phyloP scores from a whole-genome alignment of 2,329 filamentous ascomycete genomes.

The Pseudogymnoascus sp. region DNA sequence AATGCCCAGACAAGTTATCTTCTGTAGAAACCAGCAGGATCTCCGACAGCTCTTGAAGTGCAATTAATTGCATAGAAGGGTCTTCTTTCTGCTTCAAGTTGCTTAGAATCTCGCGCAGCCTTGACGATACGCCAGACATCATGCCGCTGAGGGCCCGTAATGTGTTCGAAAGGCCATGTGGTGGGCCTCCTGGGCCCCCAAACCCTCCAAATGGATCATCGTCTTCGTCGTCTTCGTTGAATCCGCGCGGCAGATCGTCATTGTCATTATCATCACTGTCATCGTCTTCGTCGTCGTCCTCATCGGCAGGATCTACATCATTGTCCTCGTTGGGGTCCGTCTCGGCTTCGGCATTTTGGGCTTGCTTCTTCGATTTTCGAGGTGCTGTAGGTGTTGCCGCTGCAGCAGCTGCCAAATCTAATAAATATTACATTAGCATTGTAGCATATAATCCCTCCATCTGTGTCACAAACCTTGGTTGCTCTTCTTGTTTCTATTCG shows the following conservation, averaged over 20 bases:
- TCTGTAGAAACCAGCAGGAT: slow-evolving; percentile 91
- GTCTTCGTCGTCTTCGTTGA: slow-evolving; percentile 46
- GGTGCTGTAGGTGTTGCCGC: slow-evolving; percentile 27
- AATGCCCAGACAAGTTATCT: slow-evolving; percentile 90
- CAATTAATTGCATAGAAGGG: slow-evolving; percentile 79
- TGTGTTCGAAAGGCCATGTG: slow-evolving; percentile 66
- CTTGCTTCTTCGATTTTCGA: slow-evolving; percentile 50
- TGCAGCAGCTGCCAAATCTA: slow-evolving; percentile 6
- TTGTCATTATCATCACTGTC: slow-evolving; percentile 50
- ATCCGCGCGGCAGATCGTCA: slow-evolving; percentile 24
- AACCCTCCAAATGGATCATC: slow-evolving; percentile 59
- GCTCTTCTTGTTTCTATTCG: slow-evolving; percentile 62
- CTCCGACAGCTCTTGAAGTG: slow-evolving; percentile 87
- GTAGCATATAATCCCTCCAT: neutral
- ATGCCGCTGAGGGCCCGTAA: slow-evolving; percentile 83
- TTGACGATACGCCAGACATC: slow-evolving; percentile 75
- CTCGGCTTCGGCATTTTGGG: slow-evolving; percentile 62
- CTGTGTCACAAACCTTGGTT: slow-evolving; percentile 38
- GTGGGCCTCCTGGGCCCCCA: slow-evolving; percentile 54
- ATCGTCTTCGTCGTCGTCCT: slow-evolving; percentile 53
- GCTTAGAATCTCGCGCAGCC: slow-evolving; percentile 68
- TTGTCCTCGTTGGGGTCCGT: slow-evolving; percentile 48
- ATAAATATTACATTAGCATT: neutral
- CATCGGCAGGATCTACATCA: slow-evolving; percentile 38
- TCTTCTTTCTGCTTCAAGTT: slow-evolving; percentile 79